phyloP scores from a whole-genome alignment of 2,329 filamentous ascomycete genomes.

The Sporothrix pallida region DNA sequence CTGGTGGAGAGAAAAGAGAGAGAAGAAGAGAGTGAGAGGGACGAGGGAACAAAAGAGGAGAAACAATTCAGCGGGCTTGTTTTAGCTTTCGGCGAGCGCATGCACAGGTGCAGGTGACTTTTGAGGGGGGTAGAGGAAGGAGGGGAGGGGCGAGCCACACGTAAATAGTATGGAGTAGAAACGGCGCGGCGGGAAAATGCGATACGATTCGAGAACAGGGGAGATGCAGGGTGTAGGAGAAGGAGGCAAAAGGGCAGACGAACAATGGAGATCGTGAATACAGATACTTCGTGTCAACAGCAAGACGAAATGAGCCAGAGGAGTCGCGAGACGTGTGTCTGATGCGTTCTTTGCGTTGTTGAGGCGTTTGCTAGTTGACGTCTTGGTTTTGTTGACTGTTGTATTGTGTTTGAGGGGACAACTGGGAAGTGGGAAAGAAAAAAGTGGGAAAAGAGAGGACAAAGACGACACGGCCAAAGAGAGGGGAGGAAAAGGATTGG shows the following conservation, averaged over 20 bases:
- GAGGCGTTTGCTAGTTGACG: conserved; percentile 26
- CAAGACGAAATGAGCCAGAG: conserved; percentile 16
- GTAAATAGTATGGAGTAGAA: conserved; percentile 4
- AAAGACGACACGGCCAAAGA: conserved; percentile 18
- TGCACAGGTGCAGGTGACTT: conserved; percentile 30
- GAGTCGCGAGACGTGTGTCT: background rate
- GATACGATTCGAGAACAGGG: conserved; percentile 26
- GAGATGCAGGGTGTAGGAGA: background rate
- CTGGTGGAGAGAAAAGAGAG: conserved; percentile 14
- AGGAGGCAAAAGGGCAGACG: background rate
- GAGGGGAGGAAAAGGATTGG: conserved; percentile 33
- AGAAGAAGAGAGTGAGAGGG: conserved; percentile 1
- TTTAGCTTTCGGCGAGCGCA: conserved; percentile 29
- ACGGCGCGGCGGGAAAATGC: conserved; percentile 31
- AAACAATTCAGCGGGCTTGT: conserved; percentile 26
- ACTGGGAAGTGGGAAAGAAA: conserved; percentile 28
- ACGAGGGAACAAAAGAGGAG: conserved; percentile 34
- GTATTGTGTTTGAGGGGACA: conserved; percentile 23
- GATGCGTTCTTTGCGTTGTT: conserved; percentile 14
- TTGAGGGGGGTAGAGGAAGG: conserved; percentile 14
- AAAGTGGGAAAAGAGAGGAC: conserved; percentile 28
- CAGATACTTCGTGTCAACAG: background rate
- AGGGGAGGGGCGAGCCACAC: conserved; percentile 28
- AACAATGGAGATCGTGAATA: conserved; percentile 18
- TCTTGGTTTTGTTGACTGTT: background rate